Percentiles rank a stretch among this genome's conserved stretches.
phyloP scores from a whole-genome alignment of 345 rosid species.

The Euphorbia lathyris region DNA sequence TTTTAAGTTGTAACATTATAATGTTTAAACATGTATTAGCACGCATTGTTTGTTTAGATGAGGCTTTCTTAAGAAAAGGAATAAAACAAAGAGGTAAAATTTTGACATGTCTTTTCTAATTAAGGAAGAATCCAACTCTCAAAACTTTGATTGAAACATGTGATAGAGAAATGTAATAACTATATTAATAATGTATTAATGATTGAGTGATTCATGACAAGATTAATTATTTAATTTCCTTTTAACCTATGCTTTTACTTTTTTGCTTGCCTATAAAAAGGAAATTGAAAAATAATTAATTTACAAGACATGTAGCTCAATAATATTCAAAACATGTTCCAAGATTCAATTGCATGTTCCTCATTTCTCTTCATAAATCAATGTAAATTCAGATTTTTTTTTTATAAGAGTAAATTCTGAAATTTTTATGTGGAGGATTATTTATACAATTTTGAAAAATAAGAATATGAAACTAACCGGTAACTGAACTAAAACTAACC shows the following conservation, averaged over 20 bases:
- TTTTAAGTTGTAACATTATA: too few relatives aligned
- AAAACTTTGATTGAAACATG: background rate
- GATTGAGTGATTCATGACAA: background rate
- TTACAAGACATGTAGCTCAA: background rate
- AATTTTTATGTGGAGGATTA: background rate
- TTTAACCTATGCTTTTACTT: background rate
- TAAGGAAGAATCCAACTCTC: constrained; percentile 4
- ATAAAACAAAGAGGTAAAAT: background rate
- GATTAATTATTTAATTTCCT: background rate
- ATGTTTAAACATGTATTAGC: too few relatives aligned
- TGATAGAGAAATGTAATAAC: background rate
- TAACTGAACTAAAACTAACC: too few relatives aligned
- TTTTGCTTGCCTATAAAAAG: constrained; percentile 2
- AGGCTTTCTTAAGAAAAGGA: too few relatives aligned
- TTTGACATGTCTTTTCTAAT: background rate
- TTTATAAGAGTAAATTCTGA: background rate
- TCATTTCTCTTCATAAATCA: background rate
- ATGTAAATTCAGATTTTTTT: background rate
- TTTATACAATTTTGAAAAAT: too few relatives aligned
- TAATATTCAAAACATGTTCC: background rate
- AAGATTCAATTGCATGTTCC: constrained; percentile 10
- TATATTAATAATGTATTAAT: background rate
- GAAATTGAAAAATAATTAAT: background rate
- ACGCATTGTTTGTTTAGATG: too few relatives aligned
- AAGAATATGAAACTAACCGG: too few relatives aligned